Conservation (phyloP, 805 yeast genomes). For the Blastobotrys attinorum region DNA sequence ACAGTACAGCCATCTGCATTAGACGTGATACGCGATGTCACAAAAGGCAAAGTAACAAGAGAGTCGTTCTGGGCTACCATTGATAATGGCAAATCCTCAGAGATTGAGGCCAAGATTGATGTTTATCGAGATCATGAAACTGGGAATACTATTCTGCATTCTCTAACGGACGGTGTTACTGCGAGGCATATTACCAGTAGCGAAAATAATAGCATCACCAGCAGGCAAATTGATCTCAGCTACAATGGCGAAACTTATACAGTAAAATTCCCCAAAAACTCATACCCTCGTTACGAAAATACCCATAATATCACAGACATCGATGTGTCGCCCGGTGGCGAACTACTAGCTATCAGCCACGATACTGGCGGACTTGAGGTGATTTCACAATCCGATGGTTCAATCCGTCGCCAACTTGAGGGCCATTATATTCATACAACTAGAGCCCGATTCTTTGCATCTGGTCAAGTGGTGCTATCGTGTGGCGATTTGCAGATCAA, state of each 20-base stretch:
- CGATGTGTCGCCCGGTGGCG: constrained; percentile 29
- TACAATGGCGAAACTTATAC: constrained; percentile 1
- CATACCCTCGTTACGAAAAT: constrained; percentile 1
- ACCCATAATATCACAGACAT: constrained; percentile 26
- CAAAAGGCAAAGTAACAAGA: constrained; percentile 12
- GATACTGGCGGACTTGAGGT: constrained; percentile 29
- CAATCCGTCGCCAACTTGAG: constrained; percentile 17
- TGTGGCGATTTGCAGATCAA: constrained; percentile 47
- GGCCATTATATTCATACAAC: constrained; percentile 49
- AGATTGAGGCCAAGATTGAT: neutral
- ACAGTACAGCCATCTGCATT: constrained; percentile 40
- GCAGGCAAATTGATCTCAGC: neutral
- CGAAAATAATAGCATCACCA: too few relatives aligned
- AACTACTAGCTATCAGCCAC: constrained; percentile 29
- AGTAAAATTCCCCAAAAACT: constrained; percentile 5
- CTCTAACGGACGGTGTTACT: constrained; percentile 4
- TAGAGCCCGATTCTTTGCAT: constrained; percentile 48
- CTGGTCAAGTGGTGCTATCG: constrained; percentile 52
- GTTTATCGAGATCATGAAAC: neutral
- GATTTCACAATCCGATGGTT: constrained; percentile 13
- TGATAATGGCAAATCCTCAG: neutral
- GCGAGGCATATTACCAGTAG: too few relatives aligned
- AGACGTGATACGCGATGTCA: constrained; percentile 37
- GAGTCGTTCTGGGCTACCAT: neutral
- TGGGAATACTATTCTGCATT: constrained; percentile 7